Evolutionary conservation across 75 land plant genomes (phyloP), one percentile per base, ranked within the genome.

Genomic region (Chamaecyparis obtusa): DNA sequence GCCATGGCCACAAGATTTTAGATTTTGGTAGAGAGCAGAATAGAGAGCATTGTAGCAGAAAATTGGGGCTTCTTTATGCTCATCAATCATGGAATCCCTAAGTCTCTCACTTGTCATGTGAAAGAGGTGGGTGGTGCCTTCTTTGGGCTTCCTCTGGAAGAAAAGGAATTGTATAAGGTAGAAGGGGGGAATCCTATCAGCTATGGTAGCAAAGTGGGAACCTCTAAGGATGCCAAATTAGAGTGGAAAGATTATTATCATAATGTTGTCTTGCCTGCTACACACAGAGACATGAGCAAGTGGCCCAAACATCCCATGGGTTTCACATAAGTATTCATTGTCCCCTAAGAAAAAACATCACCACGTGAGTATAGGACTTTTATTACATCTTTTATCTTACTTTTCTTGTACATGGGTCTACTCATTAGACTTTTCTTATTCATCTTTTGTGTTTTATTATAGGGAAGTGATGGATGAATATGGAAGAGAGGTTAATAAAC

Each of bases 191-290:
- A 74, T 1, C 77, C 11, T 13, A 33, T 74, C 8, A 37, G 77
- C 37, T 74, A 74, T 74, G 77, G 77, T 3, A 74, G 5, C 36
- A 74, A 32, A 9, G 10, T 74, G 3, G 94, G 94, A 3, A 91
- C 92, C 49, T 74, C 76, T 3, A 14, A 14, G 3, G 35, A 74
- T 30, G 77, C 32, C 1, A 74, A 74, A n/a, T 74, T 32, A 35
- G 35, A 74, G 2, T 13, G 77, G 36, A 10, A 2, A 33, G 77
- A 74, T 33, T 74, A 10, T 4, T 74, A 74, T 14, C 33, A 74
- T 74, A 74, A 74, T 2, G 0, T 30, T 32, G 35, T 32, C 1
- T 9, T 36, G 77, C 77, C 77, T 33, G 35, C 2, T 7, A 10
- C 8, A 3, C 10, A 10, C 14, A 74, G 37, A 6, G 77, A 10